Conservation (phyloP, 169 alveolate species). For the Eimeria praecox region DNA sequence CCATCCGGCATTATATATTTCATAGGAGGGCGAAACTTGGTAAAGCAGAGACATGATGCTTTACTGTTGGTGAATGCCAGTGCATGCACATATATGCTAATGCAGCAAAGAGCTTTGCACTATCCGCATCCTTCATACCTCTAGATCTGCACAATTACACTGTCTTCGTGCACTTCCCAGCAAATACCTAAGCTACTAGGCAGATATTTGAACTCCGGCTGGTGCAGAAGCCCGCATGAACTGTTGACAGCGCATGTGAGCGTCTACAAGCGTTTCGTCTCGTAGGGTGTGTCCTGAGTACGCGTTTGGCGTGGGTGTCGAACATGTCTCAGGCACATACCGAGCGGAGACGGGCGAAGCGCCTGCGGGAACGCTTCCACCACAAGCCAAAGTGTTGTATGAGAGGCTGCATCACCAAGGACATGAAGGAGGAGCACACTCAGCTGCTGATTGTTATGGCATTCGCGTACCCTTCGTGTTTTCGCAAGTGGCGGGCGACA, state of each 20-base stretch:
- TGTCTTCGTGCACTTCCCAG: neutral
- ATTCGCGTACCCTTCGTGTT: conserved; percentile 69
- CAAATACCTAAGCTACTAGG: neutral
- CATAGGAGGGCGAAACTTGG: conserved; percentile 79
- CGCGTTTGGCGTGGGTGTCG: neutral
- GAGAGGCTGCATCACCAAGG: conserved; percentile 74
- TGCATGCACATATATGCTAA: neutral
- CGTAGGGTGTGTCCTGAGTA: neutral
- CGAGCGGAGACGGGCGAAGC: conserved; percentile 80
- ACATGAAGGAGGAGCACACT: neutral
- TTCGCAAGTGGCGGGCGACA: conserved; percentile 63
- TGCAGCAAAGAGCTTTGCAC: neutral
- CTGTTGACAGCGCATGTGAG: neutral
- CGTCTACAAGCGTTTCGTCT: neutral
- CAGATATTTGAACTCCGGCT: neutral
- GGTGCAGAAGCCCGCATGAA: neutral
- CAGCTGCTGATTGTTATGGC: conserved; percentile 31
- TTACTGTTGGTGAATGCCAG: neutral
- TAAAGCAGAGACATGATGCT: neutral
- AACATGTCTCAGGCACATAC: conserved; percentile 71
- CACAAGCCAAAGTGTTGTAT: conserved; percentile 79
- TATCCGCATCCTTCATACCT: neutral
- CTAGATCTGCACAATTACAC: neutral
- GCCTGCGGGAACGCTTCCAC: conserved; percentile 79
- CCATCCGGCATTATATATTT: conserved; percentile 79